Conservation (phyloP, 2,329 filamentous ascomycete species). For the Apiospora aurea region DNA sequence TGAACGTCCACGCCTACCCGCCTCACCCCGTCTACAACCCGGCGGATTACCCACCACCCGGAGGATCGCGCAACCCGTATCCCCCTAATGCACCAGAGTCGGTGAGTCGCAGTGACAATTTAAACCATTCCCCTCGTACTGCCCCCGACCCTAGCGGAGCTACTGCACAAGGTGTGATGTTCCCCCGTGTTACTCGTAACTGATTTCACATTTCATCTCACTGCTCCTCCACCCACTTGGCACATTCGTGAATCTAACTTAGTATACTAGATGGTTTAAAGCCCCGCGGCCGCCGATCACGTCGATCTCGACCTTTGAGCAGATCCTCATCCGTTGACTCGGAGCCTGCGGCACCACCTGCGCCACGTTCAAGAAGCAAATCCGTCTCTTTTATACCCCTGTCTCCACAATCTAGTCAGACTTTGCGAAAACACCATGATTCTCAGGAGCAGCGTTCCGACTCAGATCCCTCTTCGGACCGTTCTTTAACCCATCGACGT, state of each 20-base stretch:
- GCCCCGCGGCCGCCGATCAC: background rate
- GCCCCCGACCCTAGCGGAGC: constrained; percentile 34
- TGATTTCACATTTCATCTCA: constrained; percentile 10
- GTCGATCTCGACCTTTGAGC: constrained; percentile 13
- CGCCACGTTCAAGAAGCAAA: constrained; percentile 30
- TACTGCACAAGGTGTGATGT: constrained; percentile 44
- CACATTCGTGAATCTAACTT: background rate
- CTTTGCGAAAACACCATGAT: constrained; percentile 37
- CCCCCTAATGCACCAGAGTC: constrained; percentile 38
- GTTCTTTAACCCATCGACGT: constrained; percentile 23
- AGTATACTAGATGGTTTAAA: constrained; percentile 23
- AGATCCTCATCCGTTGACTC: background rate
- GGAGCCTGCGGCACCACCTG: background rate
- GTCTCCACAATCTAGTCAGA: constrained; percentile 41
- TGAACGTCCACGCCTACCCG: constrained; percentile 39
- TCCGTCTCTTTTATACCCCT: constrained; percentile 40
- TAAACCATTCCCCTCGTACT: constrained; percentile 31
- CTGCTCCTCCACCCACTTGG: background rate
- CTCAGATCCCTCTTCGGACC: constrained; percentile 27
- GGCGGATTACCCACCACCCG: constrained; percentile 25
- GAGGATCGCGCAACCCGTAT: constrained; percentile 19
- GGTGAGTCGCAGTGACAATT: constrained; percentile 38
- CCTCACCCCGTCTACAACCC: constrained; percentile 32
- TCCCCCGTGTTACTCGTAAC: constrained; percentile 26
- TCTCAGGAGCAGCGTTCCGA: constrained; percentile 26